Conservation (phyloP, 345 rosid genomes). For the Erucastrum elatum region DNA sequence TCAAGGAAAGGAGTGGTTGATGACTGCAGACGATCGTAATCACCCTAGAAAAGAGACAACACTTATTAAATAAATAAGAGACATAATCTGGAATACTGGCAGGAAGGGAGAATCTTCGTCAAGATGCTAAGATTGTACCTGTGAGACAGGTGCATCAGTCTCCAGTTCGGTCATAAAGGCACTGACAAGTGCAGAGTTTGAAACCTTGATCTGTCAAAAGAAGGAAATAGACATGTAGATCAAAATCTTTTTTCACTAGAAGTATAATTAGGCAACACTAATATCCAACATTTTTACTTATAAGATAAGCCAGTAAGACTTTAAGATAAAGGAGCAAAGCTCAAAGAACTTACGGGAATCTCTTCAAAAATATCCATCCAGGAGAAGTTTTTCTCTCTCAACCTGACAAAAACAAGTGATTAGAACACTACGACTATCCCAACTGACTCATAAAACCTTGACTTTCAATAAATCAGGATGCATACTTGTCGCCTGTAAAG, state of each 20-base stretch:
- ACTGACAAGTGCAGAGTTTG: slow-evolving; percentile 95
- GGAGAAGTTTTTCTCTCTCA: slow-evolving; percentile 97
- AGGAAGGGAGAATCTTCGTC: background rate
- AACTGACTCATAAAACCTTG: slow-evolving; percentile 1
- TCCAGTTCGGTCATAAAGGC: slow-evolving; percentile 98
- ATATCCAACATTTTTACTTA: background rate
- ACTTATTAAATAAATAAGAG: background rate
- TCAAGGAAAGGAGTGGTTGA: slow-evolving; percentile 80
- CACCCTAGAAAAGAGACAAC: slow-evolving; percentile 53
- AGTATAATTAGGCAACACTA: background rate
- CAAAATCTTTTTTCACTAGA: background rate
- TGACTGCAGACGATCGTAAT: slow-evolving; percentile 85
- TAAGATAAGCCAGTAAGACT: background rate
- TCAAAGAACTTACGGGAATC: slow-evolving; percentile 77
- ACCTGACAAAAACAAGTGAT: slow-evolving; percentile 45
- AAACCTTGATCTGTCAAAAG: slow-evolving; percentile 82
- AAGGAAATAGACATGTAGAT: background rate
- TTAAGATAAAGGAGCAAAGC: background rate
- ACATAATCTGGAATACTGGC: background rate
- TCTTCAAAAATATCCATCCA: slow-evolving; percentile 99
- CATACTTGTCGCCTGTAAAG: slow-evolving; percentile 96
- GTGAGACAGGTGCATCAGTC: slow-evolving; percentile 83
- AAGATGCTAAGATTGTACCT: slow-evolving; percentile 47
- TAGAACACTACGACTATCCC: slow-evolving; percentile 7
- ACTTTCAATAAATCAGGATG: background rate